A percentile compares a stretch with the other conserved stretches of the same genome.
Evolutionary conservation across 129 eudicot genomes (phyloP).

Genomic region (Centrapalus pauciflorus): DNA sequence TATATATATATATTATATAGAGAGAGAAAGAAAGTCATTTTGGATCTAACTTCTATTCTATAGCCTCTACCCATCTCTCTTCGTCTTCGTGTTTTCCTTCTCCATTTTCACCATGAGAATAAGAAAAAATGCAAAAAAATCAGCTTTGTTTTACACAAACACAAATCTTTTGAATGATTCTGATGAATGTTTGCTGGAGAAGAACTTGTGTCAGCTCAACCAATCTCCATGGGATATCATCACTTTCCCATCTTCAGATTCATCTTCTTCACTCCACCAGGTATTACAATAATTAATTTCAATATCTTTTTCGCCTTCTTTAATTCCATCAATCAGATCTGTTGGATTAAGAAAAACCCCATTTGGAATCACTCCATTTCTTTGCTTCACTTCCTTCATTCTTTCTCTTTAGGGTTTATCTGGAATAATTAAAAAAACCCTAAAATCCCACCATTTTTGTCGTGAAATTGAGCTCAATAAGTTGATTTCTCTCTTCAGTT

Average conservation of each 20-base stretch:
- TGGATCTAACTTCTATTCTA: constrained; percentile 1
- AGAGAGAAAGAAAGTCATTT: constrained; percentile 11
- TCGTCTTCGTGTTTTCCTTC: not conserved
- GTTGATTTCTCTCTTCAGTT: constrained; percentile 13
- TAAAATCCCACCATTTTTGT: constrained; percentile 20
- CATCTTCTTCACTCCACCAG: constrained; percentile 31
- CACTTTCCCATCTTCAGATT: constrained; percentile 33
- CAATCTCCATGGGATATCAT: constrained; percentile 75
- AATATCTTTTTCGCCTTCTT: not conserved
- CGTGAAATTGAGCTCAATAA: constrained; percentile 10
- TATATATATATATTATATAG: not conserved
- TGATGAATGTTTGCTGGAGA: not conserved
- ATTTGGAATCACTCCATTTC: not conserved
- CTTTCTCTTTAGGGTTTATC: constrained; percentile 22
- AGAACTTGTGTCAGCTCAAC: constrained; percentile 44
- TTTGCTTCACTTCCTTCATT: not conserved
- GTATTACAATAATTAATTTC: constrained; percentile 17
- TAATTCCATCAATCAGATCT: not conserved
- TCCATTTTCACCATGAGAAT: constrained; percentile 6
- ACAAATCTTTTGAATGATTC: constrained; percentile 14
- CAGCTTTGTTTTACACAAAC: constrained; percentile 8
- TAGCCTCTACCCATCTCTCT: not conserved
- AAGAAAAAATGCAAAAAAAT: constrained; percentile 19
- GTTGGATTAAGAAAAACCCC: not conserved
- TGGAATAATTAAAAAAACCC: not conserved